These are phyloP conservation scores for Bisporella sp. DNA, from an alignment of 2,329 filamentous ascomycete genomes.

Conservation along the genomic window DNA sequence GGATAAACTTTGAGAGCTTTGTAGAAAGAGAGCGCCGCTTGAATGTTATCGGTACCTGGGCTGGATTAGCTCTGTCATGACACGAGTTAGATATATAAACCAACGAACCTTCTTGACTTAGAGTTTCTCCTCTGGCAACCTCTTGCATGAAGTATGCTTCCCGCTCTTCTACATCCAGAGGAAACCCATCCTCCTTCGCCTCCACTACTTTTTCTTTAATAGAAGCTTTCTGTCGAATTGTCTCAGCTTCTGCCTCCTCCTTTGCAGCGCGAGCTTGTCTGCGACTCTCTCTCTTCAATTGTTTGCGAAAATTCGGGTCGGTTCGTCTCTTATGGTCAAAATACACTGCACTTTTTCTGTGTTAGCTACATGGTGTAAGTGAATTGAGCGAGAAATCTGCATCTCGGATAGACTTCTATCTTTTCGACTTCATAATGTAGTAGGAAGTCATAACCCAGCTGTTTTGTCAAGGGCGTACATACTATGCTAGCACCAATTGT, in stretches of 20 bases:
- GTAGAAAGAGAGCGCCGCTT: conserved; percentile 93
- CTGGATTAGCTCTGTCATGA: conserved; percentile 4
- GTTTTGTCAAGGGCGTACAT: neutral
- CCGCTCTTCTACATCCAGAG: conserved; percentile 81
- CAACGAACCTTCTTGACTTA: conserved; percentile 71
- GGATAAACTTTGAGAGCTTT: conserved; percentile 98
- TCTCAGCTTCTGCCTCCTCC: conserved; percentile 61
- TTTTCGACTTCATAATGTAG: no score
- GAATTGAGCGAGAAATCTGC: no score
- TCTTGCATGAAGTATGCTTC: conserved; percentile 97
- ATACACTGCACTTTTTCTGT: conserved; percentile 41
- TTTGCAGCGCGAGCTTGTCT: conserved; percentile 64
- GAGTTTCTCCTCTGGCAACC: conserved; percentile 78
- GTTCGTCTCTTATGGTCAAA: conserved; percentile 60
- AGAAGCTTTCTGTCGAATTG: conserved; percentile 60
- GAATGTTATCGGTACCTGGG: conserved; percentile 60
- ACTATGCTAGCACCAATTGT: neutral
- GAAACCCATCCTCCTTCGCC: conserved; percentile 88
- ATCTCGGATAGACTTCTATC: no score
- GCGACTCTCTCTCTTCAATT: conserved; percentile 69
- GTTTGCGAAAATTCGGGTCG: conserved; percentile 58
- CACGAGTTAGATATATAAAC: neutral
- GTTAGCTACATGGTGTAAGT: no score
- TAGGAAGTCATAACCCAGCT: no score
- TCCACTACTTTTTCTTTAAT: conserved; percentile 72